Conservation (phyloP, 2,329 filamentous ascomycete species). For the Penicillium paneum region DNA sequence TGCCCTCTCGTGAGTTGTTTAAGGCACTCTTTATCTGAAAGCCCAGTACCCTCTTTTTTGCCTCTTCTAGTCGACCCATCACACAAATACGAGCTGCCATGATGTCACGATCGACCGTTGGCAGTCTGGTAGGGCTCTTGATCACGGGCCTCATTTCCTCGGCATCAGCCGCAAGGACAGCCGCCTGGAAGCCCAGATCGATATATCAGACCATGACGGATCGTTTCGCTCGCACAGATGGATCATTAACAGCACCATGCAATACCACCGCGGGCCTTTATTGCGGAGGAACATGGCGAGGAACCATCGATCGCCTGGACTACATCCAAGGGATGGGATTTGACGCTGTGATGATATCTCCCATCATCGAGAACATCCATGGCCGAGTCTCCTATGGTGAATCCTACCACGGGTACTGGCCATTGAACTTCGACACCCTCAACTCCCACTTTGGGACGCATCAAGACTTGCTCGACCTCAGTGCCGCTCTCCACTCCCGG, state of each 20-base stretch:
- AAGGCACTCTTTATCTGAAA: background rate
- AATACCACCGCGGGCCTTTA: conserved; percentile 36
- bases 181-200: conserved; percentile 42
- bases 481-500: conserved; percentile 43
- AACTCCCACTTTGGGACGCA: conserved; percentile 51
- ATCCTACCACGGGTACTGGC: conserved; percentile 53
- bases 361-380: conserved; percentile 41
- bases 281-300: conserved; percentile 53
- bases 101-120: conserved; percentile 3
- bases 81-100: conserved; percentile 5
- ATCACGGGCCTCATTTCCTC: conserved; percentile 8
- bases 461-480: conserved; percentile 48
- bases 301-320: conserved; percentile 48
- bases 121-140: background rate
- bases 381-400: conserved; percentile 41
- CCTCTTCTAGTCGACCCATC: background rate
- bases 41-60: background rate
- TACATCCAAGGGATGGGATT: conserved; percentile 53
- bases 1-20: background rate
- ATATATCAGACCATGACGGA: conserved; percentile 50
- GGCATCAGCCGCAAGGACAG: conserved; percentile 24
- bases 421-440: conserved; percentile 46
- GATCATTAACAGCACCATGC: conserved; percentile 33
- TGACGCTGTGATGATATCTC: conserved; percentile 47
- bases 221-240: conserved; percentile 45